A percentile compares a stretch with the other conserved stretches of the same genome.
Conservation (phyloP, 2,329 filamentous ascomycete genomes). For the Pseudonectria buxi region DNA sequence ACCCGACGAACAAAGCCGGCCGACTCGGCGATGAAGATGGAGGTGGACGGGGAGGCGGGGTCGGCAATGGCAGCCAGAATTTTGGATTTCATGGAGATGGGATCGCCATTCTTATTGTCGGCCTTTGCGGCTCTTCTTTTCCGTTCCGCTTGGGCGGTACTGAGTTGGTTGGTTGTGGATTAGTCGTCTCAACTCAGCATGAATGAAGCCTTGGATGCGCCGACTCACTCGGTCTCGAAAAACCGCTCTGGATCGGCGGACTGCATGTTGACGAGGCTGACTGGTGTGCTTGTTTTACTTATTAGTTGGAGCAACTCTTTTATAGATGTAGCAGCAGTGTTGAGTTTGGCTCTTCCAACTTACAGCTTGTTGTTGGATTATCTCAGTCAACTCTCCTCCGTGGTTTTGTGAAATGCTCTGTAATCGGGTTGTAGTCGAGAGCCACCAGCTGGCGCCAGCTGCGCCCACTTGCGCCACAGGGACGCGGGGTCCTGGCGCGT, state of each 20-base stretch:
- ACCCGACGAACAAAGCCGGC: constrained; percentile 72
- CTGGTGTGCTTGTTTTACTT: too few relatives aligned
- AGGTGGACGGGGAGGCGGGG: constrained; percentile 49
- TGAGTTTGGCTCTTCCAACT: too few relatives aligned
- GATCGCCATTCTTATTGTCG: constrained; percentile 72
- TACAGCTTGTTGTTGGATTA: too few relatives aligned
- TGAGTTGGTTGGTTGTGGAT: constrained; percentile 19
- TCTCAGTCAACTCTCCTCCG: too few relatives aligned
- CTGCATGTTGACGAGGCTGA: constrained; percentile 47
- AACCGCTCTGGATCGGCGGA: constrained; percentile 73
- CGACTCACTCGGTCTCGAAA: constrained; percentile 81
- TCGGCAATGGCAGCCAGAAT: constrained; percentile 68
- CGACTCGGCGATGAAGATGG: constrained; percentile 78
- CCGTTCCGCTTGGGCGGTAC: constrained; percentile 42
- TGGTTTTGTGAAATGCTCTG: too few relatives aligned
- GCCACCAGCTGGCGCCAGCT: neutral
- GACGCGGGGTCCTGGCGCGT: constrained; percentile 21
- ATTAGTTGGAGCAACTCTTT: too few relatives aligned
- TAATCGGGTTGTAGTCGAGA: constrained; percentile 1
- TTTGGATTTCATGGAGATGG: constrained; percentile 77
- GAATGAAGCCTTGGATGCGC: constrained; percentile 27
- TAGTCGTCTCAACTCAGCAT: neutral
- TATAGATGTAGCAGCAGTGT: too few relatives aligned
- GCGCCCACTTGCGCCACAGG: too few relatives aligned
- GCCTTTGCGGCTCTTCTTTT: constrained; percentile 63